These are phyloP conservation scores for Phaeosphaeriaceae sp. DNA, from an alignment of 2,329 filamentous ascomycete species.

Conservation along the genomic window DNA sequence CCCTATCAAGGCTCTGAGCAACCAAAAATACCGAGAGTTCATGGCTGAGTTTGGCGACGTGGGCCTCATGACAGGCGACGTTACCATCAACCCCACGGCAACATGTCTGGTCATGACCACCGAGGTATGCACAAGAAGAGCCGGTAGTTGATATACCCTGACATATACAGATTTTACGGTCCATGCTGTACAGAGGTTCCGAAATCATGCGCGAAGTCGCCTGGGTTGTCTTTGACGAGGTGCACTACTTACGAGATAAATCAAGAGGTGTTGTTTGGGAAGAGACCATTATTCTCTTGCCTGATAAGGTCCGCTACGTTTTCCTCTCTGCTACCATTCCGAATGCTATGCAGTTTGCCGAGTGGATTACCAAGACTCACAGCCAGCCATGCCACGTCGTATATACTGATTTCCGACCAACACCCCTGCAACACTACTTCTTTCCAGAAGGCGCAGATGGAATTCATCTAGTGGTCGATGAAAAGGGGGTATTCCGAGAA, in stretches of 20 bases:
- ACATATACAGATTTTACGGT: conserved; percentile 79
- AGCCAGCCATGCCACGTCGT: conserved; percentile 98
- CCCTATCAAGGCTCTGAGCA: conserved; percentile 97
- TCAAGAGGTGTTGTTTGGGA: conserved; percentile 97
- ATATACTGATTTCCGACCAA: conserved; percentile 97
- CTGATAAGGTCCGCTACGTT: conserved; percentile 98
- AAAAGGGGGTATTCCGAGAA: conserved; percentile 94
- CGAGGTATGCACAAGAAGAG: conserved; percentile 58
- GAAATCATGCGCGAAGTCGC: conserved; percentile 99
- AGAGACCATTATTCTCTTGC: conserved; percentile 96
- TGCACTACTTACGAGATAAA: conserved; percentile 98
- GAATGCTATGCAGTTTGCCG: conserved; percentile 98
- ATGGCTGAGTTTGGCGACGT: conserved; percentile 95
- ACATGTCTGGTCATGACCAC: conserved; percentile 99
- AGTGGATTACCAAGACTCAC: conserved; percentile 99
- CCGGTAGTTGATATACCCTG: conserved; percentile 8
- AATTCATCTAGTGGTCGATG: conserved; percentile 92
- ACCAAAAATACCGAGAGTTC: conserved; percentile 98
- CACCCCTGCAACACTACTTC: conserved; percentile 96
- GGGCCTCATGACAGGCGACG: conserved; percentile 97
- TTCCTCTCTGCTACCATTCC: conserved; percentile 98
- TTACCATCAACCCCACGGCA: conserved; percentile 98
- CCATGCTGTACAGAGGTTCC: conserved; percentile 96
- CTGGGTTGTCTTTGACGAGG: conserved; percentile 98
- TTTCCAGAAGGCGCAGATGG: conserved; percentile 92